Evolutionary conservation across 1,284 basidiomycete species (phyloP).

Genomic region (Fistulina hepatica): DNA sequence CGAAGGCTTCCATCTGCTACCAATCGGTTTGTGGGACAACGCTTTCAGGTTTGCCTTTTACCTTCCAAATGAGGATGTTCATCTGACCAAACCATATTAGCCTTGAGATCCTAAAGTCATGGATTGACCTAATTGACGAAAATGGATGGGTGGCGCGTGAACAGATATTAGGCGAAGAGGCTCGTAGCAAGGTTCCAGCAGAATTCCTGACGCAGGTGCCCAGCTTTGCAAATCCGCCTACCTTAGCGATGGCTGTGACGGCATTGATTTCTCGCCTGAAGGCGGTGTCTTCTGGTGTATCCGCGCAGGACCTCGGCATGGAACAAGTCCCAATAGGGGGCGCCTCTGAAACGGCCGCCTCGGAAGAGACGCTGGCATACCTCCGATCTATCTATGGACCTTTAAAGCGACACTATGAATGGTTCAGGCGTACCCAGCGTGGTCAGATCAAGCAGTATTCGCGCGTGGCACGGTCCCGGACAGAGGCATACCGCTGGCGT

Average conservation of each 20-base stretch:
- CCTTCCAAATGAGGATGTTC: background rate
- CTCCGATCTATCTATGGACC: conserved; percentile 74
- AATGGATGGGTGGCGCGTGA: conserved; percentile 94
- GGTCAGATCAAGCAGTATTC: conserved; percentile 88
- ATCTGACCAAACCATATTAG: conserved; percentile 26
- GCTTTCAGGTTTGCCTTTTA: conserved; percentile 56
- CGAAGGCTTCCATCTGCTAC: conserved; percentile 88
- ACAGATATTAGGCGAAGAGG: conserved; percentile 92
- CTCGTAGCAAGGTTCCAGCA: conserved; percentile 79
- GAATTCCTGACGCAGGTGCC: conserved; percentile 92
- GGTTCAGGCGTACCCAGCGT: conserved; percentile 89
- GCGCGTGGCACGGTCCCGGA: conserved; percentile 69
- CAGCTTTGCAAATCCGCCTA: conserved; percentile 89
- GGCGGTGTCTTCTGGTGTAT: conserved; percentile 31
- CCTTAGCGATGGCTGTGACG: conserved; percentile 82
- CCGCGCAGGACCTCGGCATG: conserved; percentile 53
- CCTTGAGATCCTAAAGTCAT: conserved; percentile 80
- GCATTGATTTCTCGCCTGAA: conserved; percentile 75
- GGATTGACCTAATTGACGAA: conserved; percentile 85
- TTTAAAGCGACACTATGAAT: conserved; percentile 84
- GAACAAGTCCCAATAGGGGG: conserved; percentile 36
- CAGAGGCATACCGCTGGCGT: conserved; percentile 89
- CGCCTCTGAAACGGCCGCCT: conserved; percentile 25
- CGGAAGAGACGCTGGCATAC: conserved; percentile 53
- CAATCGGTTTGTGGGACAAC: conserved; percentile 88